Evolutionary conservation across 495 filamentous ascomycete genomes (phyloP).

Genomic region (Rhypophila decipiens): DNA sequence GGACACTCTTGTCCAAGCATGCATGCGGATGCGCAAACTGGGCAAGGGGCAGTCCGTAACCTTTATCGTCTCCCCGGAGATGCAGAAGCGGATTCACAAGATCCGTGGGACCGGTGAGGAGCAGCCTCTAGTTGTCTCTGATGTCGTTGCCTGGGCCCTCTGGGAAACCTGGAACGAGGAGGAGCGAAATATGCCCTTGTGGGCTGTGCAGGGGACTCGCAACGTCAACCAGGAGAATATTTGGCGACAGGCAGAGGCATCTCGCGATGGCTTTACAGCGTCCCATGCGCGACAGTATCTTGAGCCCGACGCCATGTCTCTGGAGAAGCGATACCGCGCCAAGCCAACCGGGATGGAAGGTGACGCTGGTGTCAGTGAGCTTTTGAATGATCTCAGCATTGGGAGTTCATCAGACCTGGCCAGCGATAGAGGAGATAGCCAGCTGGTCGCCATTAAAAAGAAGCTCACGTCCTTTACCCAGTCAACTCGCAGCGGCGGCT

Average conservation of each 20-base stretch:
- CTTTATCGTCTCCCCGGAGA: conserved; percentile 50
- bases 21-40: conserved; percentile 60
- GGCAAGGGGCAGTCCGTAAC: conserved; percentile 56
- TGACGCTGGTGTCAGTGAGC: neutral
- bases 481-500: no score
- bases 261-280: conserved; percentile 9
- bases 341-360: neutral
- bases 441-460: neutral
- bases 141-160: conserved; percentile 56
- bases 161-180: conserved; percentile 48
- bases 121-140: conserved; percentile 27
- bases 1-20: conserved; percentile 68
- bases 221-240: conserved; percentile 29
- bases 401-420: no score
- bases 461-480: neutral
- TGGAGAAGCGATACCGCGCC: conserved; percentile 14
- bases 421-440: no score
- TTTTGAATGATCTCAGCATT: no score
- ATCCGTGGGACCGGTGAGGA: neutral
- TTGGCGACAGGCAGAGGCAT: conserved; percentile 13
- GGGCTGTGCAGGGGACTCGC: conserved; percentile 54
- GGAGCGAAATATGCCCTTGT: conserved; percentile 46
- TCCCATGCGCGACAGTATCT: conserved; percentile 39
- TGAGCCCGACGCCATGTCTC: conserved; percentile 25
- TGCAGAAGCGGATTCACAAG: conserved; percentile 35